Evolutionary conservation across 139 green algal genomes (phyloP).

Genomic region (Chlamydomonas asymmetrica): DNA sequence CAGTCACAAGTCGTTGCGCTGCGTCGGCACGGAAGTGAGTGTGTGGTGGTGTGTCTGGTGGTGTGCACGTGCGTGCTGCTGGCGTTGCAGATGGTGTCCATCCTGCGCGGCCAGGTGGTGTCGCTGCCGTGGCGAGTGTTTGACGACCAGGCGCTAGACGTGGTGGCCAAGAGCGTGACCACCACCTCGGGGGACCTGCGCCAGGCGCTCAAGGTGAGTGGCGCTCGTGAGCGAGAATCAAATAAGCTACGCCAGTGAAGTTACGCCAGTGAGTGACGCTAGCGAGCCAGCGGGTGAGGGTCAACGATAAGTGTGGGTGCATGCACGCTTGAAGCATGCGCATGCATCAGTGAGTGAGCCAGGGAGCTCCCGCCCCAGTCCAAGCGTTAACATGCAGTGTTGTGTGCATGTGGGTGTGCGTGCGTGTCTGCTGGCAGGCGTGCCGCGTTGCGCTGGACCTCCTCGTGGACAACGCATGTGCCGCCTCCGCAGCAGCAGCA

Average conservation of each 20-base stretch:
- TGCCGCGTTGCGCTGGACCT: conserved; percentile 27
- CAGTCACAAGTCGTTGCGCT: no score
- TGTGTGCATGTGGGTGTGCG: neutral
- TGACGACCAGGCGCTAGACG: conserved; percentile 45
- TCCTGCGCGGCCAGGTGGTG: conserved; percentile 34
- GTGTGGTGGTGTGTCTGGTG: no score
- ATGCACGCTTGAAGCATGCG: no score
- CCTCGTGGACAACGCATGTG: conserved; percentile 19
- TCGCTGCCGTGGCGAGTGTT: conserved; percentile 37
- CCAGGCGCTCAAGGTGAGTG: conserved; percentile 45
- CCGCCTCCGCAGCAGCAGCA: conserved; percentile 9
- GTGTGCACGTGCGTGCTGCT: no score
- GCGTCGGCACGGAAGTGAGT: no score
- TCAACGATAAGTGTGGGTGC: no score
- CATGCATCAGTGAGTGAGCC: no score
- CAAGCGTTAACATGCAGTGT: neutral
- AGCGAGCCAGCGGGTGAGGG: no score
- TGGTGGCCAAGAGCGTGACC: conserved; percentile 43
- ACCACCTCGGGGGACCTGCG: conserved; percentile 45
- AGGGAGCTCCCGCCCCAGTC: no score
- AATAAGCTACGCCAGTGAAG: no score
- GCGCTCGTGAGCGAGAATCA: no score
- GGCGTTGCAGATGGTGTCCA: conserved; percentile 34
- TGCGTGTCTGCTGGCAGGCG: neutral
- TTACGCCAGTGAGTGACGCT: no score